A percentile compares a stretch with the other conserved stretches of the same genome.
Conservation (phyloP, 2,329 filamentous ascomycete genomes). For the Xylaria sp. region DNA sequence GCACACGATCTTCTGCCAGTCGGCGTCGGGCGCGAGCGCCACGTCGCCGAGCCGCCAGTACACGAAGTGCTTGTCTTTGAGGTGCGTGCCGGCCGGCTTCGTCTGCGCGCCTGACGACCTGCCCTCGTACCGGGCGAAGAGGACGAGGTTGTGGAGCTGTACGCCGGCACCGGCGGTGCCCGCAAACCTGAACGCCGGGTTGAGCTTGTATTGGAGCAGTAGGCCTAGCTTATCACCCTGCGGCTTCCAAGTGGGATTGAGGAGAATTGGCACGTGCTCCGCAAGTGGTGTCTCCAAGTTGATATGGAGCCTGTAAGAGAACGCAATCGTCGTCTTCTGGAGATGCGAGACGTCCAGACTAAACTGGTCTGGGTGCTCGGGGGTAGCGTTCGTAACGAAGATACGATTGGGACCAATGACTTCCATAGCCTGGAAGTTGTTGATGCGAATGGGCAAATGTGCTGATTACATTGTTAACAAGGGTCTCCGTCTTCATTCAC, state of each 20-base stretch:
- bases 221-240: constrained; percentile 85
- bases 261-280: constrained; percentile 69
- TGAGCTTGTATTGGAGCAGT: constrained; percentile 81
- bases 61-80: constrained; percentile 74
- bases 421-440: constrained; percentile 86
- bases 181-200: constrained; percentile 62
- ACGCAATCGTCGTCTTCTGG: constrained; percentile 75
- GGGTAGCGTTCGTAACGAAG: constrained; percentile 72
- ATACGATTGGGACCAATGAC: constrained; percentile 92
- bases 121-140: constrained; percentile 73
- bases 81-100: constrained; percentile 78
- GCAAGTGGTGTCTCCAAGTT: constrained; percentile 54
- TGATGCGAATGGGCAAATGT: constrained; percentile 74
- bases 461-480: constrained; percentile 44
- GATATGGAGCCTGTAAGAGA: constrained; percentile 87
- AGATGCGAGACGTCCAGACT: constrained; percentile 73
- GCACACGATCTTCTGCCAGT: constrained; percentile 78
- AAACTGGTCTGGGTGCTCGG: constrained; percentile 77
- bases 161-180: constrained; percentile 47
- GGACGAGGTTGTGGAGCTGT: constrained; percentile 72
- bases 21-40: constrained; percentile 61
- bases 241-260: constrained; percentile 80
- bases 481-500: background rate
- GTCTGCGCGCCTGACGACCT: constrained; percentile 70
- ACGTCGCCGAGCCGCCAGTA: constrained; percentile 83